Conservation (phyloP, 2,329 filamentous ascomycete species). For the Dactylellina cionopaga region DNA sequence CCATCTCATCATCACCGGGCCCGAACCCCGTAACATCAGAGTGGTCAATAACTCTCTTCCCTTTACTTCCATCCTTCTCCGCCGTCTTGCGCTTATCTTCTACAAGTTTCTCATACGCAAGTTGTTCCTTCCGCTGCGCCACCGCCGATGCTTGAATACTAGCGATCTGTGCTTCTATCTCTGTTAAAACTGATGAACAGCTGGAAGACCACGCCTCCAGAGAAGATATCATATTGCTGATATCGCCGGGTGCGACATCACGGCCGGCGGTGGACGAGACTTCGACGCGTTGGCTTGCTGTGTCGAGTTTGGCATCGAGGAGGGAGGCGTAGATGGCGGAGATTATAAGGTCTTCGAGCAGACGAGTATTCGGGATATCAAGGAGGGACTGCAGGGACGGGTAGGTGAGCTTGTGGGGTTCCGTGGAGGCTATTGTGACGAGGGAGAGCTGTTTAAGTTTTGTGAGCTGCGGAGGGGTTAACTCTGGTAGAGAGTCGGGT, state of each 20-base stretch:
- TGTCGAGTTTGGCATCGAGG: slow-evolving; percentile 83
- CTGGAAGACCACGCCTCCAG: slow-evolving; percentile 80
- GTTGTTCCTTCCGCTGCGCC: slow-evolving; percentile 66
- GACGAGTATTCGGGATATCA: slow-evolving; percentile 71
- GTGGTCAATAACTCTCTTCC: slow-evolving; percentile 57
- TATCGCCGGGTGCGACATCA: slow-evolving; percentile 78
- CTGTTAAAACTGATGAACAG: slow-evolving; percentile 76
- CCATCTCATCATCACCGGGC: slow-evolving; percentile 58
- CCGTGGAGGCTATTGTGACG: slow-evolving; percentile 76
- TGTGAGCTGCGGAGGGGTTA: slow-evolving; percentile 76
- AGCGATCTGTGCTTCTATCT: slow-evolving; percentile 79
- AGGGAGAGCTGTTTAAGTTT: slow-evolving; percentile 94
- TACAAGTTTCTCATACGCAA: slow-evolving; percentile 66
- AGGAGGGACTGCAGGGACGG: slow-evolving; percentile 73
- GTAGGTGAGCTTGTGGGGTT: slow-evolving; percentile 77
- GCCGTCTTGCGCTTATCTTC: slow-evolving; percentile 62
- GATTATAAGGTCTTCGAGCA: slow-evolving; percentile 87
- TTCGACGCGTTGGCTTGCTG: slow-evolving; percentile 76
- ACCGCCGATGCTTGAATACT: slow-evolving; percentile 71
- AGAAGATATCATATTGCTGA: slow-evolving; percentile 74
- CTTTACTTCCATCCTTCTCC: slow-evolving; percentile 53
- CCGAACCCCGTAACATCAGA: slow-evolving; percentile 52
- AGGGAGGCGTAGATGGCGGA: slow-evolving; percentile 87
- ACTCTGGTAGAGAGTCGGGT: slow-evolving; percentile 70
- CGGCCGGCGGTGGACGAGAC: slow-evolving; percentile 85